Conservation (phyloP, 257 asterid genomes). For the Nyctanthes arbortristis region DNA sequence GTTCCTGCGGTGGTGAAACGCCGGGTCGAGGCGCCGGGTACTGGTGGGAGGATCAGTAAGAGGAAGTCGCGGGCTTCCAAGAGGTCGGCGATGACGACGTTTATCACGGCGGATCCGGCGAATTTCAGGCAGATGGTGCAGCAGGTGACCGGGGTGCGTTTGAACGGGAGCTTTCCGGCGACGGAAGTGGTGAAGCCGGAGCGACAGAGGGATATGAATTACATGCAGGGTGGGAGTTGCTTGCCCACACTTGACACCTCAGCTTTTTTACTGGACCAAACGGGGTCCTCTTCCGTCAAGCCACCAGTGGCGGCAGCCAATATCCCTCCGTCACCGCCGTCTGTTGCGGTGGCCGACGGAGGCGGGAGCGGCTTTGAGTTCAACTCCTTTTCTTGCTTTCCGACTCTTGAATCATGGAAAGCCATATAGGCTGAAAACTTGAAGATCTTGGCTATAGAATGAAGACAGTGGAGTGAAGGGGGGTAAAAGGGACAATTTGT, state of each 20-base stretch:
- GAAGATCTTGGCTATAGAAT: slow-evolving; percentile 4
- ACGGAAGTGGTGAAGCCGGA: slow-evolving; percentile 54
- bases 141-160: slow-evolving; percentile 77
- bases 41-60: slow-evolving; percentile 63
- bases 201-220: slow-evolving; percentile 44
- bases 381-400: slow-evolving; percentile 61
- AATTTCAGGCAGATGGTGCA: slow-evolving; percentile 93
- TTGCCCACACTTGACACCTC: slow-evolving; percentile 63
- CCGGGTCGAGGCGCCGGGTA: slow-evolving; percentile 29
- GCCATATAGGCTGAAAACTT: slow-evolving; percentile 28
- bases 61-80: slow-evolving; percentile 79
- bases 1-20: slow-evolving; percentile 35
- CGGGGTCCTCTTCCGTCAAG: slow-evolving; percentile 23
- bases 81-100: slow-evolving; percentile 64
- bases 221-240: slow-evolving; percentile 34
- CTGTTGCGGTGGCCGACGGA: slow-evolving; percentile 7
- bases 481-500: slow-evolving; percentile 45
- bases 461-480: slow-evolving; percentile 16
- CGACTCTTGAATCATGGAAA: slow-evolving; percentile 90
- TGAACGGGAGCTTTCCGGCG: slow-evolving; percentile 30
- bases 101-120: slow-evolving; percentile 77
- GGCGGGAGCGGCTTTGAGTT: slow-evolving; percentile 49
- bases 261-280: slow-evolving; percentile 39
- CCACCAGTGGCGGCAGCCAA: slow-evolving; percentile 21
- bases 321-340: slow-evolving; percentile 23